Conservation (phyloP, 2,329 filamentous ascomycete species). For the Beauveria medogensis region DNA sequence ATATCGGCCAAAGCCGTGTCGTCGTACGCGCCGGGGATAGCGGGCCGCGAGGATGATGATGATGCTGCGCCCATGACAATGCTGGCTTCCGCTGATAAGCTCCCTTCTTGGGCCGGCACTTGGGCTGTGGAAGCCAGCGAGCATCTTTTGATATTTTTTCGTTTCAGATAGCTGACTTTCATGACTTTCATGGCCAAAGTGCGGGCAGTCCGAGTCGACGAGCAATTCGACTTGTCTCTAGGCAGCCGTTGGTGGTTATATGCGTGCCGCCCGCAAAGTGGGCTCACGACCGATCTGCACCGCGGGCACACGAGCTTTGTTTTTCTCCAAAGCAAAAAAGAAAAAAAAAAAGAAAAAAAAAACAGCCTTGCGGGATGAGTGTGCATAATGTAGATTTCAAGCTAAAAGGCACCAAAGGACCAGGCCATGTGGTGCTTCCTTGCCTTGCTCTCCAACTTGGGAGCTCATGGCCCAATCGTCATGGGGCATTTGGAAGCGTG, state of each 20-base stretch:
- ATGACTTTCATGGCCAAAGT: not conserved
- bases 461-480: not conserved
- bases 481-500: not conserved
- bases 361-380: slow-evolving; percentile 8
- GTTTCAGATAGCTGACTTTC: not conserved
- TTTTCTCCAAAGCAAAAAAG: not conserved
- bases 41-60: not conserved
- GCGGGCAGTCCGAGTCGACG: not conserved
- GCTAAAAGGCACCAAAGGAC: not conserved
- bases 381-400: not conserved
- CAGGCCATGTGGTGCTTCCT: not conserved
- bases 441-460: not conserved
- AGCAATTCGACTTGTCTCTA: not conserved
- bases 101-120: not conserved
- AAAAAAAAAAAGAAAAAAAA: not conserved
- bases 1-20: not conserved
- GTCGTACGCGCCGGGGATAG: slow-evolving; percentile 6
- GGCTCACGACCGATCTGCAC: not conserved
- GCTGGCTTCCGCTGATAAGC: not conserved
- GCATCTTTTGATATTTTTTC: not conserved
- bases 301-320: slow-evolving; percentile 5
- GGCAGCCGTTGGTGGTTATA: not conserved
- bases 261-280: not conserved
- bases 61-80: not conserved
- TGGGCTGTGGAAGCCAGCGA: not conserved